These are phyloP conservation scores for Excoecaria agallocha DNA, from an alignment of 345 rosid species.

Conservation along the genomic window DNA sequence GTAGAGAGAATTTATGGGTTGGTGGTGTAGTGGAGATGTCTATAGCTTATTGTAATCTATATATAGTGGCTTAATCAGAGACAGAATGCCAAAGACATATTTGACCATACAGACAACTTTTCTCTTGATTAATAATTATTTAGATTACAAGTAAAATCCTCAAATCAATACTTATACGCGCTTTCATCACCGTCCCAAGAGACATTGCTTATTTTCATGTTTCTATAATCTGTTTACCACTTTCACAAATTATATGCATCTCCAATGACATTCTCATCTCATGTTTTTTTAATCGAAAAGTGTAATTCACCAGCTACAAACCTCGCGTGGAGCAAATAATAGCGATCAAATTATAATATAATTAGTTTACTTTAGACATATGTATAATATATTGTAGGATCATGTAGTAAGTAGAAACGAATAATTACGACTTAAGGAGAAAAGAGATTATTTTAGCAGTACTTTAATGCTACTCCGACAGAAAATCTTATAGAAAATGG, in stretches of 20 bases:
- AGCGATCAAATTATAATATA: not conserved
- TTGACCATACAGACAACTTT: constrained; percentile 26
- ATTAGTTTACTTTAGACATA: not conserved
- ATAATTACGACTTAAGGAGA: not conserved
- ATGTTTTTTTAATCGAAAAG: not conserved
- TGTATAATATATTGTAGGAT: not conserved
- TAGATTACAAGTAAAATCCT: not conserved
- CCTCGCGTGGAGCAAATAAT: constrained; percentile 15
- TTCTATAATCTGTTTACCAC: not conserved
- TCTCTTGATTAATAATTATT: not conserved
- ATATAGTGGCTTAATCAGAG: constrained; percentile 21
- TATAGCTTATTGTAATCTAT: constrained; percentile 2
- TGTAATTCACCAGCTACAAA: constrained; percentile 3
- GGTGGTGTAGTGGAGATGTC: constrained; percentile 26
- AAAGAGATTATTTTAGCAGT: constrained; percentile 2
- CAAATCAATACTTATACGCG: constrained; percentile 23
- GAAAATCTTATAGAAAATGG: constrained; percentile 38
- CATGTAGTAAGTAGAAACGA: constrained; percentile 3
- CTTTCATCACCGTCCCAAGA: constrained; percentile 31
- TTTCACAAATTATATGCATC: not conserved
- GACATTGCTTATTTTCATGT: constrained; percentile 20
- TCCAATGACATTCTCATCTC: no score
- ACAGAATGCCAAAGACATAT: constrained; percentile 19
- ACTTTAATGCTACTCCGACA: constrained; percentile 35
- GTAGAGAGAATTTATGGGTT: not conserved